These are phyloP conservation scores for Fragilariopsis cylindrus DNA, from an alignment of 108 stramenopile genomes.

Conservation along the genomic window DNA sequence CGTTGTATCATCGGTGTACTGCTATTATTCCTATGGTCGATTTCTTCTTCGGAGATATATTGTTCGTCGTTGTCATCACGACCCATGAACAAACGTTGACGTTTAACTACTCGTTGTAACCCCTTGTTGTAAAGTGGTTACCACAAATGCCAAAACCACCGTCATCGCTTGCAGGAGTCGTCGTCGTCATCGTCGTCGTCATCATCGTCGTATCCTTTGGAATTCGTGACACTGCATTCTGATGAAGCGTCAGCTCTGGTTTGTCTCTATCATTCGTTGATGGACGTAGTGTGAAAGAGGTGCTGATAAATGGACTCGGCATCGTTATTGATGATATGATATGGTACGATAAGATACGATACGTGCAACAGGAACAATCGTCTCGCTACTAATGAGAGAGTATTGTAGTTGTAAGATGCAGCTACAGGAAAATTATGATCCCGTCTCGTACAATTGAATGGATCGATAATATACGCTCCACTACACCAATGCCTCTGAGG, in stretches of 20 bases:
- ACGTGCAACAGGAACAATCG: too few relatives aligned
- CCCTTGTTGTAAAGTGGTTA: background rate
- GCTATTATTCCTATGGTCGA: background rate
- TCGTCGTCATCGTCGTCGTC: background rate
- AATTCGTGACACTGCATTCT: conserved; percentile 8
- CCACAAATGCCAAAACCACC: too few relatives aligned
- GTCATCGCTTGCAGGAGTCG: too few relatives aligned
- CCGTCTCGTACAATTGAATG: too few relatives aligned
- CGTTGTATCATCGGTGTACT: background rate
- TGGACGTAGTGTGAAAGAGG: conserved; percentile 19
- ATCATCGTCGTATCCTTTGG: background rate
- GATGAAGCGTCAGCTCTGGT: conserved; percentile 8
- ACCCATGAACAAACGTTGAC: conserved; percentile 16
- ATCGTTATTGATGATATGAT: background rate
- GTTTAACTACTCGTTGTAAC: background rate
- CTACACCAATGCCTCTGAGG: too few relatives aligned
- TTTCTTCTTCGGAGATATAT: conserved; percentile 6
- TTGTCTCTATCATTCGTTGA: conserved; percentile 12
- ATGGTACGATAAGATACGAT: too few relatives aligned
- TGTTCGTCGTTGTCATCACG: conserved; percentile 8
- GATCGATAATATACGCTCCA: too few relatives aligned
- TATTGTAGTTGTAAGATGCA: too few relatives aligned
- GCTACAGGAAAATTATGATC: too few relatives aligned
- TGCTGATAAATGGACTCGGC: conserved; percentile 11
- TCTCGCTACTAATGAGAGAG: too few relatives aligned